These are phyloP conservation scores for Capsicum baccatum DNA, from an alignment of 257 asterid species.

Conservation along the genomic window DNA sequence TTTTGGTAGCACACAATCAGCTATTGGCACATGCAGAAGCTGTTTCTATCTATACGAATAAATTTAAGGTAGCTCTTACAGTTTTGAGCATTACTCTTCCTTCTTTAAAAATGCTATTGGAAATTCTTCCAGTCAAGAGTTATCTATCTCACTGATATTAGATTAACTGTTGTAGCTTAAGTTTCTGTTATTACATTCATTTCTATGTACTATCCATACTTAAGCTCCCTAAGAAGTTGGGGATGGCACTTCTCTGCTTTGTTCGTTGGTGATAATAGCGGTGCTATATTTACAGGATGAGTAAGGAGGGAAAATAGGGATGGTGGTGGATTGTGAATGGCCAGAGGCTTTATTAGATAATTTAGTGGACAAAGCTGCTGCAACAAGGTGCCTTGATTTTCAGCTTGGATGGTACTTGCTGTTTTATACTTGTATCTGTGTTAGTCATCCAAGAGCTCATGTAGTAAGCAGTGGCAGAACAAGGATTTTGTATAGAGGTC, in stretches of 20 bases:
- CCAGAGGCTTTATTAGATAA: conserved; percentile 52
- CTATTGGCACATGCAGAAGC: conserved; percentile 58
- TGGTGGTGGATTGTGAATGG: conserved; percentile 65
- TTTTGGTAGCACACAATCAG: conserved; percentile 55
- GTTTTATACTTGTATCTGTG: background rate
- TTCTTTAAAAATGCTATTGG: background rate
- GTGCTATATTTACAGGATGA: conserved; percentile 39
- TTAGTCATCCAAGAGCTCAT: background rate
- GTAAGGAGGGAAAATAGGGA: conserved; percentile 61
- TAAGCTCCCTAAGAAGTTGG: background rate
- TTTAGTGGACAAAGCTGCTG: conserved; percentile 54
- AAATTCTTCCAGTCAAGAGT: background rate
- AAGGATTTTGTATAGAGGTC: too few relatives aligned
- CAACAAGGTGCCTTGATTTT: conserved; percentile 61
- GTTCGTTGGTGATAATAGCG: conserved; percentile 7
- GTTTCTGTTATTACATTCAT: conserved; percentile 21
- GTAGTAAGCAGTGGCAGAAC: too few relatives aligned
- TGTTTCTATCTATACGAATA: conserved; percentile 48
- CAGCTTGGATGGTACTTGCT: conserved; percentile 63
- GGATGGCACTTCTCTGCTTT: background rate
- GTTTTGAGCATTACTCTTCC: conserved; percentile 1
- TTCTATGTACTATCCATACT: background rate
- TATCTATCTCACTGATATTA: conserved; percentile 1
- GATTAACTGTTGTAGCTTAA: background rate
- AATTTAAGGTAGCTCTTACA: conserved; percentile 46